phyloP scores from a whole-genome alignment of 1,284 basidiomycete genomes.

The Clitocybe nebularis region DNA sequence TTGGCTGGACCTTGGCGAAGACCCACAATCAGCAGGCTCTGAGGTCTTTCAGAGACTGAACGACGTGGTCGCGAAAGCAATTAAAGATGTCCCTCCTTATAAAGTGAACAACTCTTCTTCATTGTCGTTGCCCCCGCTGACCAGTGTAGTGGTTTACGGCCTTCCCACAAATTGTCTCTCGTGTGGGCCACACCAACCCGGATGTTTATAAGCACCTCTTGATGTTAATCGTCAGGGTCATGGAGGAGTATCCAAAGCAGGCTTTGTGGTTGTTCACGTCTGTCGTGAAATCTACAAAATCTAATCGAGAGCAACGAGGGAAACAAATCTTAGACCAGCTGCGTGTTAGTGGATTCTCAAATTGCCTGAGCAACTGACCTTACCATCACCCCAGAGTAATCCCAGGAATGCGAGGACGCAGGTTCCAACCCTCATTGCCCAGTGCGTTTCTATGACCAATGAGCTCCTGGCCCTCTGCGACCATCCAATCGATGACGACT shows the following conservation, averaged over 20 bases:
- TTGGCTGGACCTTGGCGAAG: conserved; percentile 93
- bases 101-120: conserved; percentile 52
- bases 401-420: conserved; percentile 32
- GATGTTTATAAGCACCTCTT: conserved; percentile 67
- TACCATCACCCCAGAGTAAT: conserved; percentile 29
- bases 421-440: conserved; percentile 51
- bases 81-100: conserved; percentile 66
- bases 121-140: no score
- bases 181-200: conserved; percentile 80
- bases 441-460: conserved; percentile 60
- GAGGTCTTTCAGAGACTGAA: conserved; percentile 57
- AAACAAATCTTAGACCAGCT: conserved; percentile 62
- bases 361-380: not conserved
- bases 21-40: conserved; percentile 28
- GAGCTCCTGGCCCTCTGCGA: conserved; percentile 71
- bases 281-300: conserved; percentile 82
- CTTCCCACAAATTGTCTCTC: conserved; percentile 95
- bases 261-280: conserved; percentile 92
- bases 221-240: conserved; percentile 70
- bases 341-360: conserved; percentile 40
- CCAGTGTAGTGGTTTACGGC: conserved; percentile 87
- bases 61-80: conserved; percentile 46
- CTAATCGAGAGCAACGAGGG: conserved; percentile 61
- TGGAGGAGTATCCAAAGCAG: conserved; percentile 86
- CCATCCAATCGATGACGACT: conserved; percentile 44